These are phyloP conservation scores for Ceratocystiopsis minuta DNA, from an alignment of 2,329 filamentous ascomycete genomes.

Conservation along the genomic window DNA sequence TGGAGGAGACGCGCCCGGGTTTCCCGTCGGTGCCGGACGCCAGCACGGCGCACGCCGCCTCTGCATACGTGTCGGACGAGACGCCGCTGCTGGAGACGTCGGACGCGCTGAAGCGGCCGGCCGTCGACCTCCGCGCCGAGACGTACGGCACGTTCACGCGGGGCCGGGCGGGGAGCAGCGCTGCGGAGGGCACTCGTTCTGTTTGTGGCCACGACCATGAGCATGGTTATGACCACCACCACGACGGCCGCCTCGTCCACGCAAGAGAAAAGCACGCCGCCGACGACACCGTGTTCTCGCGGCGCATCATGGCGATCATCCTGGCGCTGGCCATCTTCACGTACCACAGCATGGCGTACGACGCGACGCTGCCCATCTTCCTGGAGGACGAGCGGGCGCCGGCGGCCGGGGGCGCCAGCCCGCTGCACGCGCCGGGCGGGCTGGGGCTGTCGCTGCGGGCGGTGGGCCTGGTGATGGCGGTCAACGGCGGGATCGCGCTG, in stretches of 20 bases:
- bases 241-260: neutral
- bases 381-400: slow-evolving; percentile 53
- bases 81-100: slow-evolving; percentile 62
- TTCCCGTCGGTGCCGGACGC: slow-evolving; percentile 34
- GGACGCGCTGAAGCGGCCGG: slow-evolving; percentile 53
- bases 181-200: too few relatives aligned
- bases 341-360: slow-evolving; percentile 90
- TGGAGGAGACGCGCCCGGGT: slow-evolving; percentile 80
- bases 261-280: too few relatives aligned
- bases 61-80: slow-evolving; percentile 40
- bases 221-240: slow-evolving; percentile 14
- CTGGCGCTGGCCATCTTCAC: slow-evolving; percentile 79
- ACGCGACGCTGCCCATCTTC: slow-evolving; percentile 83
- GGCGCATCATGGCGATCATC: slow-evolving; percentile 56
- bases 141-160: slow-evolving; percentile 54
- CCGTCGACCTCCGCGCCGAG: slow-evolving; percentile 57
- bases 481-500: slow-evolving; percentile 48
- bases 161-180: too few relatives aligned
- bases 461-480: slow-evolving; percentile 36
- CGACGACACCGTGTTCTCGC: slow-evolving; percentile 27
- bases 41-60: slow-evolving; percentile 22
- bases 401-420: slow-evolving; percentile 12
- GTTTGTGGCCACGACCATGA: slow-evolving; percentile 2
- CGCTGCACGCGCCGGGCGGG: slow-evolving; percentile 41
- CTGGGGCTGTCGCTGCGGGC: slow-evolving; percentile 43